Evolutionary conservation across 1,139 yeast genomes (phyloP).

Genomic region (Geotrichum siamense): DNA sequence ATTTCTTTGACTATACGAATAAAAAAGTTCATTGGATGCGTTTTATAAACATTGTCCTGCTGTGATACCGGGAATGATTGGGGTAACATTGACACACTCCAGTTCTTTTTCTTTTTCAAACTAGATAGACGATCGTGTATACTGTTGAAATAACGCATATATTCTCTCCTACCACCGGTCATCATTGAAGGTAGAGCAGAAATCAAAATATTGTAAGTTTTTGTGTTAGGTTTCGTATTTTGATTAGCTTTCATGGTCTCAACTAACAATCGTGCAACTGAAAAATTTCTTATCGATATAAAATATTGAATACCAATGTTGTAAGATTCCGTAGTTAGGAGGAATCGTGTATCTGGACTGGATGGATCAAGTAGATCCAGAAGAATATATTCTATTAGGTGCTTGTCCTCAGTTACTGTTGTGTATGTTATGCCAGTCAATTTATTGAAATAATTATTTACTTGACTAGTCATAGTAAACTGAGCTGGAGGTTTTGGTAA

Average conservation of each 20-base stretch:
- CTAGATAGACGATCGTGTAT: neutral
- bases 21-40: conserved; percentile 25
- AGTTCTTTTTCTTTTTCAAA: neutral
- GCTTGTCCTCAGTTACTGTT: conserved; percentile 14
- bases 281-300: conserved; percentile 36
- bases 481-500: conserved; percentile 19
- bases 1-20: conserved; percentile 30
- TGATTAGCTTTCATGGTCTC: conserved; percentile 36
- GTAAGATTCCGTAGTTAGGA: conserved; percentile 36
- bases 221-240: conserved; percentile 36
- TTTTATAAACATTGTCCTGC: conserved; percentile 24
- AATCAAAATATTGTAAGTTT: conserved; percentile 41
- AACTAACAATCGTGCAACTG: conserved; percentile 39
- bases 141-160: conserved; percentile 12
- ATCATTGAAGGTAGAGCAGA: conserved; percentile 18
- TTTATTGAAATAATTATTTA: conserved; percentile 16
- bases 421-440: conserved; percentile 17
- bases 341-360: conserved; percentile 33
- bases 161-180: conserved; percentile 14
- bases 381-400: conserved; percentile 23
- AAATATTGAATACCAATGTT: conserved; percentile 43
- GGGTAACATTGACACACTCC: neutral
- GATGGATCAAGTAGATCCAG: conserved; percentile 39
- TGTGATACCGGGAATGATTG: neutral
- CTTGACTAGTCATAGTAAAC: conserved; percentile 17